Evolutionary conservation across 2,329 filamentous ascomycete species (phyloP).

Genomic region (Trichoderma pleuroti): DNA sequence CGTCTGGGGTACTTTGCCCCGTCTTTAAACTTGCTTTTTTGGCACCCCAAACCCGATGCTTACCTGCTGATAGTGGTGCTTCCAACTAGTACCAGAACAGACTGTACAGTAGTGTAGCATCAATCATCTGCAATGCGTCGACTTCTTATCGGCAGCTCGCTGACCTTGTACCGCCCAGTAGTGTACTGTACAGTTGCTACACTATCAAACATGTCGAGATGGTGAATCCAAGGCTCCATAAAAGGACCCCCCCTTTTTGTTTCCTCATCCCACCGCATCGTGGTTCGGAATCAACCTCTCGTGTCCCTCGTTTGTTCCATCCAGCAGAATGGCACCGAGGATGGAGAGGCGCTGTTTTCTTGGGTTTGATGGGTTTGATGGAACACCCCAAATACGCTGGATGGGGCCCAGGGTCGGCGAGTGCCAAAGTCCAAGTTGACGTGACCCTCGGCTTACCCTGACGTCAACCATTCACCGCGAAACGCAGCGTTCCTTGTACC

Average conservation of each 20-base stretch:
- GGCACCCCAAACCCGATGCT: background rate
- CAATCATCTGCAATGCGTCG: background rate
- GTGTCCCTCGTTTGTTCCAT: background rate
- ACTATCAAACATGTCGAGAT: background rate
- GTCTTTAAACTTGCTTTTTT: background rate
- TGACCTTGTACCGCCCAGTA: background rate
- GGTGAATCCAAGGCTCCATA: background rate
- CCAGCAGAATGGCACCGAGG: background rate
- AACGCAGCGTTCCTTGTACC: background rate
- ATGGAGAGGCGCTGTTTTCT: background rate
- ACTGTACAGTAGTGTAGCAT: no score
- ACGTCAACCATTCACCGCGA: conserved; percentile 25
- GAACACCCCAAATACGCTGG: background rate
- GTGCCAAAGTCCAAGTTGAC: conserved; percentile 2
- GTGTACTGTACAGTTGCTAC: background rate
- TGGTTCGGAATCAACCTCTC: background rate
- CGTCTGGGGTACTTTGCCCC: background rate
- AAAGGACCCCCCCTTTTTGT: background rate
- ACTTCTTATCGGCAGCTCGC: background rate
- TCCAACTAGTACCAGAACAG: background rate
- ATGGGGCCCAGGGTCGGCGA: background rate
- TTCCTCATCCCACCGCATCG: background rate
- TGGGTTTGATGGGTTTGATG: background rate
- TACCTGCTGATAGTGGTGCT: background rate
- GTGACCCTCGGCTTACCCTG: conserved; percentile 21